These are phyloP conservation scores for Xenoacremonium recifei DNA, from an alignment of 2,329 filamentous ascomycete genomes.

Conservation along the genomic window DNA sequence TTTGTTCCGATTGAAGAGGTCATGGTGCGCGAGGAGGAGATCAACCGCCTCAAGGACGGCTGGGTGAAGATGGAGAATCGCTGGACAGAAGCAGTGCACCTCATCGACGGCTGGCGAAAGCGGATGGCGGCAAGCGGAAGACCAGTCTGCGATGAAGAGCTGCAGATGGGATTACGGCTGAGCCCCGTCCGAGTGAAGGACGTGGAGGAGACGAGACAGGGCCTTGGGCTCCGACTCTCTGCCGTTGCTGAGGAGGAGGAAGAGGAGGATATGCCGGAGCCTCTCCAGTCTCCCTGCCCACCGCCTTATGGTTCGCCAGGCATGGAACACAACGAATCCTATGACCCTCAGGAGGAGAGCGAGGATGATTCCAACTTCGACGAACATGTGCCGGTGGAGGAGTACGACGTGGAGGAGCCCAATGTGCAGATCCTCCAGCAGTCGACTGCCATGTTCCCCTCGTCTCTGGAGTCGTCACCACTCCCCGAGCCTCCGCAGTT, in stretches of 20 bases:
- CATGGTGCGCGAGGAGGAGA: constrained; percentile 88
- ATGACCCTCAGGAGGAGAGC: constrained; percentile 29
- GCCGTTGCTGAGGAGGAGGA: constrained; percentile 49
- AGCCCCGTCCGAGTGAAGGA: constrained; percentile 57
- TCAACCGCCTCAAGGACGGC: constrained; percentile 74
- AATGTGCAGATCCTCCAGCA: constrained; percentile 46
- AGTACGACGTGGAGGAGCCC: constrained; percentile 40
- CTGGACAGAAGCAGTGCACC: constrained; percentile 83
- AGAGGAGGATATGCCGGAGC: constrained; percentile 19
- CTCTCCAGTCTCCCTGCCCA: constrained; percentile 28
- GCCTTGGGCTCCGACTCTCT: constrained; percentile 38
- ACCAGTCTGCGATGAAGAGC: constrained; percentile 66
- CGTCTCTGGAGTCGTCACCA: constrained; percentile 41
- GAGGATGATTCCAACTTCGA: constrained; percentile 43
- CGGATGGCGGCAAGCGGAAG: constrained; percentile 71
- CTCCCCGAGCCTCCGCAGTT: constrained; percentile 46
- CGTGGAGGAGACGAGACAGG: constrained; percentile 45
- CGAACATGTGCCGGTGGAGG: constrained; percentile 44
- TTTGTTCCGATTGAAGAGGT: constrained; percentile 97
- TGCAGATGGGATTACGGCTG: constrained; percentile 66
- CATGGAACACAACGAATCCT: constrained; percentile 16
- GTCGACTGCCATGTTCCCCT: constrained; percentile 31
- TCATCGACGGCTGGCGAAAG: constrained; percentile 91
- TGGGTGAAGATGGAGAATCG: constrained; percentile 93
- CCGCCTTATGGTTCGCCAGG: constrained; percentile 14